Conservation (phyloP, 2,329 filamentous ascomycete genomes). For the Trichophyton rubrum region DNA sequence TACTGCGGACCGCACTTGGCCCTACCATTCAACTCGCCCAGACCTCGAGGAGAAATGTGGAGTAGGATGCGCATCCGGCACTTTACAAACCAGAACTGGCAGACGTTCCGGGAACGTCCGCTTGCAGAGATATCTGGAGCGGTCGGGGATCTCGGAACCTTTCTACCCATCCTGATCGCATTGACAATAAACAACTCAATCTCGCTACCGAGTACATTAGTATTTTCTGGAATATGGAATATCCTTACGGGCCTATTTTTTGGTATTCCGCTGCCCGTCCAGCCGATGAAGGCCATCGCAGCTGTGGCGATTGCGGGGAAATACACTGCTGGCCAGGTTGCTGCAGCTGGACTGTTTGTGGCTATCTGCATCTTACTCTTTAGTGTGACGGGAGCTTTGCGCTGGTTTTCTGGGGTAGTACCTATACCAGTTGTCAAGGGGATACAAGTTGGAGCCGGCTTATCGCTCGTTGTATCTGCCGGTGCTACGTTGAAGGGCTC, state of each 20-base stretch:
- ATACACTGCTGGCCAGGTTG: conserved; percentile 56
- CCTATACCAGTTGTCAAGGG: conserved; percentile 85
- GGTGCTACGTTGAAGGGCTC: conserved; percentile 55
- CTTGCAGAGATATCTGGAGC: conserved; percentile 76
- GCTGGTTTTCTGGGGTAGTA: conserved; percentile 58
- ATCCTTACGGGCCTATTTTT: conserved; percentile 69
- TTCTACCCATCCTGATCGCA: conserved; percentile 78
- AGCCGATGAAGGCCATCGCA: conserved; percentile 84
- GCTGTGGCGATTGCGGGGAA: conserved; percentile 67
- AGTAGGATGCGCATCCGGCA: conserved; percentile 7
- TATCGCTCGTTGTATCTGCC: conserved; percentile 69
- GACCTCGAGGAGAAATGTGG: neutral
- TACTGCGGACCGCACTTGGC: no score
- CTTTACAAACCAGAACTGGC: conserved; percentile 38
- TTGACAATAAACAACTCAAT: conserved; percentile 68
- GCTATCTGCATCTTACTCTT: conserved; percentile 60
- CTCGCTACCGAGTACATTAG: conserved; percentile 66
- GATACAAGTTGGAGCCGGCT: conserved; percentile 83
- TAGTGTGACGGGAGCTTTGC: conserved; percentile 65
- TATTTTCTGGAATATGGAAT: conserved; percentile 83
- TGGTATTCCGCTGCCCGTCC: conserved; percentile 79
- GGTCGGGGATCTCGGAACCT: conserved; percentile 76
- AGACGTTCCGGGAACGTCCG: conserved; percentile 43
- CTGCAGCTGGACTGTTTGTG: conserved; percentile 75
- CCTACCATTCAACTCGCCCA: neutral